Evolutionary conservation across 345 rosid species (phyloP).

Genomic region (Lagerstroemia speciosa): DNA sequence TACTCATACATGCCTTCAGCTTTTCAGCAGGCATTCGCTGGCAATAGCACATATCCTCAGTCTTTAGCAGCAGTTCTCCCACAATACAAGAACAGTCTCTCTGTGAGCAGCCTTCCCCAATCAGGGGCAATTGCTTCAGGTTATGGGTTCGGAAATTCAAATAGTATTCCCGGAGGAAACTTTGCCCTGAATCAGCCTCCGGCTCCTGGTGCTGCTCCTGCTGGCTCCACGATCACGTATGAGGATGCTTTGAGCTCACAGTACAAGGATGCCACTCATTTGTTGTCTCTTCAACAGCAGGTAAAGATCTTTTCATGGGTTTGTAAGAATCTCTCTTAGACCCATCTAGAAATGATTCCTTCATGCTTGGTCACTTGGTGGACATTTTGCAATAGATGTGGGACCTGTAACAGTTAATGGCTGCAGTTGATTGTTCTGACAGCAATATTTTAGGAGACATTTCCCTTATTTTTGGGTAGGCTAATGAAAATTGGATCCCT

Average conservation of each 20-base stretch:
- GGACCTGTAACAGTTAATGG: neutral
- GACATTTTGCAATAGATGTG: neutral
- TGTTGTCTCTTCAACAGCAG: slow-evolving; percentile 74
- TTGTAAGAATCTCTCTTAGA: neutral
- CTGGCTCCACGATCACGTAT: slow-evolving; percentile 55
- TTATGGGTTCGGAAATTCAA: slow-evolving; percentile 78
- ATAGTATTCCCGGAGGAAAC: slow-evolving; percentile 60
- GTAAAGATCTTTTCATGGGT: neutral
- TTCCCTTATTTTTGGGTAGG: neutral
- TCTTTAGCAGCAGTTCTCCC: slow-evolving; percentile 80
- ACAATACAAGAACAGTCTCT: slow-evolving; percentile 72
- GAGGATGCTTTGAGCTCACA: slow-evolving; percentile 77
- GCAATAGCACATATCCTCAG: slow-evolving; percentile 77
- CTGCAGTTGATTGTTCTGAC: neutral
- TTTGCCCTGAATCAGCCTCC: slow-evolving; percentile 59
- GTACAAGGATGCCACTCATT: slow-evolving; percentile 67
- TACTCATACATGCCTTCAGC: slow-evolving; percentile 88
- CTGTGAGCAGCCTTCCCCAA: slow-evolving; percentile 79
- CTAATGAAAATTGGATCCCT: neutral
- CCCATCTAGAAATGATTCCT: neutral
- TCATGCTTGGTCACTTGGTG: neutral
- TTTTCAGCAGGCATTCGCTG: slow-evolving; percentile 77
- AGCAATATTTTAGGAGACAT: neutral
- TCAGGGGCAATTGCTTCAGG: slow-evolving; percentile 76
- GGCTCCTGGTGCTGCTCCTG: slow-evolving; percentile 51